Conservation (phyloP, 2,329 filamentous ascomycete species). For the Verticillium albo-atrum region DNA sequence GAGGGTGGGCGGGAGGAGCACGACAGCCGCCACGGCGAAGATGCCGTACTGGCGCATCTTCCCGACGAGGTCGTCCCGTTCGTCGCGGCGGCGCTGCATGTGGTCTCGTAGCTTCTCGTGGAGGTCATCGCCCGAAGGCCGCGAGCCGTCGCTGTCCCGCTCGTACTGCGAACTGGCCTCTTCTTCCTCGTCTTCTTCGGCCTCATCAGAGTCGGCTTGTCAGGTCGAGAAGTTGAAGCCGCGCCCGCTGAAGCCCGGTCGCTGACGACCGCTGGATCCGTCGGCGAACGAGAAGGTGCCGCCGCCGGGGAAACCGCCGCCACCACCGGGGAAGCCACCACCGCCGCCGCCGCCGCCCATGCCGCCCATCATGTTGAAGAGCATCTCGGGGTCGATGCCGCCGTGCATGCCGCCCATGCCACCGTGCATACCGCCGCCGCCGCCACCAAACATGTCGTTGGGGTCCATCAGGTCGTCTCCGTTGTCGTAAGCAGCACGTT, state of each 20-base stretch:
- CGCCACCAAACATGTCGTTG: constrained; percentile 74
- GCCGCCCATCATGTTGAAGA: constrained; percentile 80
- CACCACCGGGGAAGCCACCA: constrained; percentile 35
- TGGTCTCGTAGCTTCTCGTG: constrained; percentile 22
- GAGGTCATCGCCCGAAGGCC: constrained; percentile 17
- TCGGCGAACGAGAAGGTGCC: constrained; percentile 55
- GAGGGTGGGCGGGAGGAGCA: constrained; percentile 42
- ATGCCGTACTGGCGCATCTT: constrained; percentile 37
- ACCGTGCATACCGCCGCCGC: constrained; percentile 51
- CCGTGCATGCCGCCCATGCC: constrained; percentile 62
- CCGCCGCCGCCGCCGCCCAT: constrained; percentile 53
- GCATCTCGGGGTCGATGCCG: constrained; percentile 70
- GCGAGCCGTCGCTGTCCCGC: constrained; percentile 18
- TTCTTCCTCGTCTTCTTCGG: constrained; percentile 26
- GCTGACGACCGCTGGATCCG: constrained; percentile 26
- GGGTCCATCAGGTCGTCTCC: constrained; percentile 89
- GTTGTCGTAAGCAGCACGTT: constrained; percentile 85
- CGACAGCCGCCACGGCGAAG: constrained; percentile 35
- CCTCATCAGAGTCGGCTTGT: constrained; percentile 36
- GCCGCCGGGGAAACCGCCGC: constrained; percentile 48
- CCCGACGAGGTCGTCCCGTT: constrained; percentile 33
- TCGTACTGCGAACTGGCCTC: constrained; percentile 22
- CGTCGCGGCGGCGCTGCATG: constrained; percentile 24
- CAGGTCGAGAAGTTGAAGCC: constrained; percentile 40
- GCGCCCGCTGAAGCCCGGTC: constrained; percentile 23